Evolutionary conservation across 78 protist genomes (phyloP), one percentile per base, ranked within the genome.

Genomic region (Kipferlia bialata): DNA sequence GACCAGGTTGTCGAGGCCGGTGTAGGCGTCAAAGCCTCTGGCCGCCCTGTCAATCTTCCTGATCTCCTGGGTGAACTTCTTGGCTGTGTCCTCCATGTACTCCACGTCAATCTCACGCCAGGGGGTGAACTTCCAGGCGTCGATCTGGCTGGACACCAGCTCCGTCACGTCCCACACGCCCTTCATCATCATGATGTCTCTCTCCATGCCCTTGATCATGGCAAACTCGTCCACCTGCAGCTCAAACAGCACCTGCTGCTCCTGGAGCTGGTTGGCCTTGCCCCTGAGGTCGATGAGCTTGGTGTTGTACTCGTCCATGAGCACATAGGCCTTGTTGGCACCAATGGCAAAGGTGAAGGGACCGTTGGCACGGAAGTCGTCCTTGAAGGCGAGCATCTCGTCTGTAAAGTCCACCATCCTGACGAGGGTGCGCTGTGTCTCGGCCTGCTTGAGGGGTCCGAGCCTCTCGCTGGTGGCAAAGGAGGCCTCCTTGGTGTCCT

Each of bases 21-120:
- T 26, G 81, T 28, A 76, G 18, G 64, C 81, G 7, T 74, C 55
- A 78, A 73, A 84, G 39, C 66, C 56, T 17, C 53, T 31, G 7
- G 26, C 6, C 20, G 36, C 56, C 41, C 44, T 61, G 32, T 28
- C 51, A 7, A 64, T 56, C 12, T 18, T 0, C n/a, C 72, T 58
- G 33, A 62, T 26, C 39, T 48, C 45, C 67, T 73, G 70, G 38
- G 39, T 0, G 22, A 79, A 18, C 37, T n/a, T 20, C 75, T 82
- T 81, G 41, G 41, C 33, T 44, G 68, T 73, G 53, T 79, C 81
- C 17, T 59, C 76, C 66, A 89, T 71, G 16, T 0, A 0, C 28
- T 77, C 81, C 38, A 66, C 69, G 64, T 89, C 78, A 51, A 89
- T 70, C 24, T 58, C 51, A 16, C 57, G 12, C 89, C 89, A 84